Evolutionary conservation across 352 stramenopile genomes (phyloP), one percentile per base, ranked within the genome.

Genomic region (Peronospora farinosa): DNA sequence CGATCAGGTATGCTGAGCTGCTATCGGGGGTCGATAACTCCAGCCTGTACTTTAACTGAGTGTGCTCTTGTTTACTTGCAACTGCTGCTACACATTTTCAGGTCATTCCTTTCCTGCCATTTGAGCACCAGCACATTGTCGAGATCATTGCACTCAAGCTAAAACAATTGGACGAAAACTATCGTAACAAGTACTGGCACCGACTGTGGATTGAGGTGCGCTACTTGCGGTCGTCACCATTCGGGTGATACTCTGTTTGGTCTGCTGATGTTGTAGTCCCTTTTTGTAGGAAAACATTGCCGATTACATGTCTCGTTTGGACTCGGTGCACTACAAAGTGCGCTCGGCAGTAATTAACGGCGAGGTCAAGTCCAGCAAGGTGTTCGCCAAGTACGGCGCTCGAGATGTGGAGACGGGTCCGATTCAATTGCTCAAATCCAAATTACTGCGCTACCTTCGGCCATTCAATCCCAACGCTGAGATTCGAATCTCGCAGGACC

Each of bases 61-160:
- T 44, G 23, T 13, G 17, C 28, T 19, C 13, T 40, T 17, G 33
- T n/a, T 53, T 28, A 21, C 9, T n/a, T 30, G n/a, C 10, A 21
- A 31, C 27, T 48, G 31, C 21, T 47, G 9, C 11, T 16, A 33
- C 1, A 21, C 19, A 1, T 21, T 41, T 57, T 13, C 37, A 91
- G 77, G 84, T 96, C 30, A 73, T 96, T 28, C 86, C 86, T 12
- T 96, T 93, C 52, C 60, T 95, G 17, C 85, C 86, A 30, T 92
- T 96, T 43, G 84, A 95, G 55, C 82, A 88, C 43, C 54, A 64
- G 13, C 73, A 93, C 32, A 90, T 95, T 33, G 62, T 75, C 0
- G 63, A 88, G 33, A 83, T 95, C 44, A 86, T 95, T 43, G 60
- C 79, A 8, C 55, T 91, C 2, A 95, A 95, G 59, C 64, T 95